phyloP scores from a whole-genome alignment of 352 stramenopile species.

The Thraustochytrium striatum region DNA sequence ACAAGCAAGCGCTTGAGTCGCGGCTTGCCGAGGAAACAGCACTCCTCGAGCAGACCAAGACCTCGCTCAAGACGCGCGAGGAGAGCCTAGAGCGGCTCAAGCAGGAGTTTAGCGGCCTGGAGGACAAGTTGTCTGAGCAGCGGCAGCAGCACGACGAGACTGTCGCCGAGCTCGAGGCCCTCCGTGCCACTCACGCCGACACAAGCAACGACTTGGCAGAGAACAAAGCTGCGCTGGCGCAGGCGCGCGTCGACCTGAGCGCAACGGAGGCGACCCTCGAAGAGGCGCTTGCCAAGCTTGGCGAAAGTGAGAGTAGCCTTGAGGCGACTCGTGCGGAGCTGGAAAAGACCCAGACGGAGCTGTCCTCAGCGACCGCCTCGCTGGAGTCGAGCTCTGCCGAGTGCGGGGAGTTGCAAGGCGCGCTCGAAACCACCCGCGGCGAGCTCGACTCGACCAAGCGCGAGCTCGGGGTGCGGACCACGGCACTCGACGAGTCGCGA shows the following conservation, averaged over 20 bases:
- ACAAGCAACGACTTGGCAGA: background rate
- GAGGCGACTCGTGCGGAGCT: too few relatives aligned
- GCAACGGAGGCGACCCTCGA: background rate
- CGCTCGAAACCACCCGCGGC: background rate
- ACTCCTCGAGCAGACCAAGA: background rate
- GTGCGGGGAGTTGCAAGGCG: background rate
- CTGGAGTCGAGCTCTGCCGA: background rate
- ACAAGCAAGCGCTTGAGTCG: background rate
- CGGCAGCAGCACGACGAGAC: background rate
- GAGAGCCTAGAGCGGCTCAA: background rate
- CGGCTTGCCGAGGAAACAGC: background rate
- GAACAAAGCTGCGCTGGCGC: background rate
- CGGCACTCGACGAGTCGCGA: background rate
- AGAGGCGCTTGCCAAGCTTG: background rate
- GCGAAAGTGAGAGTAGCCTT: too few relatives aligned
- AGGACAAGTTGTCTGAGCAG: background rate
- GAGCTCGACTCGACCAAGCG: background rate
- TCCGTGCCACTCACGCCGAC: background rate
- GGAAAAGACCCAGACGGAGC: background rate
- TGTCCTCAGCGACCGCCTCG: background rate
- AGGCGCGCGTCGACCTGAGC: background rate
- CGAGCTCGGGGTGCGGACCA: background rate
- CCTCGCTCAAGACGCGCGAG: background rate
- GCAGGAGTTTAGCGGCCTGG: background rate
- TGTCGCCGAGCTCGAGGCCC: background rate